A percentile compares a stretch with the other conserved stretches of the same genome.
Evolutionary conservation across 495 filamentous ascomycete species (phyloP).

Genomic region (Cercophora scortea): DNA sequence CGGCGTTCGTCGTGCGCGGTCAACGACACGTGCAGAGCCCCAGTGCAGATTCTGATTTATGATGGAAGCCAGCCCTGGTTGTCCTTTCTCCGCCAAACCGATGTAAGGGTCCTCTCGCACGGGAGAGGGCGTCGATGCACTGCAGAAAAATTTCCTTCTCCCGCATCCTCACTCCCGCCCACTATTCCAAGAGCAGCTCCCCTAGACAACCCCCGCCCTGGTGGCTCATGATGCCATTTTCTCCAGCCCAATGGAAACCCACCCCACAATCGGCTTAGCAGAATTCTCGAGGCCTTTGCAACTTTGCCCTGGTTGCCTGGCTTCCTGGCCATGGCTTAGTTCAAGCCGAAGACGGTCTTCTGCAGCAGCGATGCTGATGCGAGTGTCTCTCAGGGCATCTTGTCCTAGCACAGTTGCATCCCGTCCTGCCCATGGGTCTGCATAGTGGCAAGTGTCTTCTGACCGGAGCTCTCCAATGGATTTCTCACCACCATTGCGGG

Average conservation of each 20-base stretch:
- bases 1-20: background rate
- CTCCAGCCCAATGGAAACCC: constrained; percentile 6
- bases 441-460: constrained; percentile 8
- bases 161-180: background rate
- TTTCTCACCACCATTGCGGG: constrained; percentile 3
- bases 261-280: constrained; percentile 8
- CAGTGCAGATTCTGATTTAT: background rate
- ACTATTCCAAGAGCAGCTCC: constrained; percentile 6
- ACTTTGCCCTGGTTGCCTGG: constrained; percentile 2
- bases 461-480: constrained; percentile 7
- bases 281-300: background rate
- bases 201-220: constrained; percentile 5
- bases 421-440: background rate
- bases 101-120: background rate
- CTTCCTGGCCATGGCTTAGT: constrained; percentile 5
- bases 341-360: constrained; percentile 9
- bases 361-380: constrained; percentile 3
- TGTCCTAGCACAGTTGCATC: background rate
- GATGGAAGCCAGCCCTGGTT: background rate
- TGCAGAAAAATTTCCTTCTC: constrained; percentile 13
- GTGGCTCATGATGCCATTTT: constrained; percentile 6
- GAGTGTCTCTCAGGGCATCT: background rate
- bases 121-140: background rate
- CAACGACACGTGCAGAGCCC: background rate
- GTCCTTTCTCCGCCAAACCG: constrained; percentile 1